Base-by-base conservation (phyloP, 1,139 yeast genomes). In the Kodamaea sp. region DNA sequence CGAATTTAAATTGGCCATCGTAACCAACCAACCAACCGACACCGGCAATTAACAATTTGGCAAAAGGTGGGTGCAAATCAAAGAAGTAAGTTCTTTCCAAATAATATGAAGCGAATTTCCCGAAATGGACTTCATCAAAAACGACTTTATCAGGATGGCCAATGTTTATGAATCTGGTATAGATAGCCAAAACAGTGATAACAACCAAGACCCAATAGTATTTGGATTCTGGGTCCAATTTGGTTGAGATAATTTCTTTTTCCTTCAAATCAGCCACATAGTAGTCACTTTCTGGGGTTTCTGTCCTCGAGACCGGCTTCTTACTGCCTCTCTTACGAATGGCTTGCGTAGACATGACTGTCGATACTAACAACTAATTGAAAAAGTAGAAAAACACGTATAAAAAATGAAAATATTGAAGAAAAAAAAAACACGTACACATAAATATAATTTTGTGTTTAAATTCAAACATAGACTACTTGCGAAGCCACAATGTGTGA, bases 31-130 rank as follows among this genome's bases (percentile, higher is more conserved):
- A 59, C 77, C 83, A 89, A 28, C 98, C 99, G 34, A 84, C 92
- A 44, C 80, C 77, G 0, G 97, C 98, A 64, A 89, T 85, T 50
- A 90, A 72, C 62, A 94, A 70, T 63, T 94, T 94, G 37, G 97
- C 98, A 64, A 94, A 84, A 12, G 98, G 99, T 29, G 99, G 99
- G 63, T 94, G 99, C 43, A 94, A 78, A 63, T 94, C 99, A 60
- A 94, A 92, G 62, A 88, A 94, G 62, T 86, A 87, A 0, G 92
- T 81, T 43, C 94, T 70, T 58, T 86, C 84, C 45, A 87, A 64
- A 60, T 87, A 87, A 58, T 86, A 88, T 11, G 95, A 82, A 23
- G 97, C 97, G 63, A 90, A 89, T 58, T 89, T 89, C 32, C 98
- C 98, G 57, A 92, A 92, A 63, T 92, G 98, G 26, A 92, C 98